Evolutionary conservation across 2,329 filamentous ascomycete species (phyloP).

Genomic region (Phialocephala sp.): DNA sequence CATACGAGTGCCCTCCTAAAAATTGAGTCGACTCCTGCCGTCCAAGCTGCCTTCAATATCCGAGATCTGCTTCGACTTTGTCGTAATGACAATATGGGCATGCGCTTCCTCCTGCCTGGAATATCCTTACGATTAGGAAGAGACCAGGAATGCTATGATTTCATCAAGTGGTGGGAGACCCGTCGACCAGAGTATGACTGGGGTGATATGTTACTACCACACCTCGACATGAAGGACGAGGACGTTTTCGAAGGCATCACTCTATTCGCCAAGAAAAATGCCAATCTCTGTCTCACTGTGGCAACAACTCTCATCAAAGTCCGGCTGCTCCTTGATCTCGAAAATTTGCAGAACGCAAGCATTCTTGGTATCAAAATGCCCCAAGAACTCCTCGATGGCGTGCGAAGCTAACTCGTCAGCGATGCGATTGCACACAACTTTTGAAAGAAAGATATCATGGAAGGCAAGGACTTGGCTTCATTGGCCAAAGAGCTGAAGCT

Average conservation of each 20-base stretch:
- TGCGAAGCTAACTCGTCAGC: slow-evolving; percentile 33
- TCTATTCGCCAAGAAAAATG: slow-evolving; percentile 23
- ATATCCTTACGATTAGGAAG: slow-evolving; percentile 52
- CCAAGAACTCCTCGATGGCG: slow-evolving; percentile 40
- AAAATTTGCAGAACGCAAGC: slow-evolving; percentile 36
- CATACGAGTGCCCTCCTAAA: slow-evolving; percentile 44
- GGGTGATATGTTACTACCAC: slow-evolving; percentile 43
- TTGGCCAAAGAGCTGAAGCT: slow-evolving; percentile 33
- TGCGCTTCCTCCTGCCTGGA: slow-evolving; percentile 49
- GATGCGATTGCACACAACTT: slow-evolving; percentile 34
- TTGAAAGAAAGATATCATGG: slow-evolving; percentile 27
- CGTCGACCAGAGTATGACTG: slow-evolving; percentile 44
- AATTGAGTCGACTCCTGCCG: slow-evolving; percentile 44
- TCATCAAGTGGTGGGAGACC: slow-evolving; percentile 53
- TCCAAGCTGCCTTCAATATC: slow-evolving; percentile 47
- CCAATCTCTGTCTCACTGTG: slow-evolving; percentile 31
- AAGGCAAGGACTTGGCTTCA: slow-evolving; percentile 22
- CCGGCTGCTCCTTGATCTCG: slow-evolving; percentile 44
- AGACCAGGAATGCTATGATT: slow-evolving; percentile 57
- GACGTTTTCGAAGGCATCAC: slow-evolving; percentile 49
- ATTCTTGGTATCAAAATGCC: slow-evolving; percentile 30
- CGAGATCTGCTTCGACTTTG: slow-evolving; percentile 52
- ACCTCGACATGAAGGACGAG: slow-evolving; percentile 46
- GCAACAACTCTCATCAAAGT: slow-evolving; percentile 46
- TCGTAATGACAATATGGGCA: slow-evolving; percentile 51